Evolutionary conservation across 345 rosid genomes (phyloP), one percentile per base, ranked within the genome.

Genomic region (Eucalyptus tenuipes): DNA sequence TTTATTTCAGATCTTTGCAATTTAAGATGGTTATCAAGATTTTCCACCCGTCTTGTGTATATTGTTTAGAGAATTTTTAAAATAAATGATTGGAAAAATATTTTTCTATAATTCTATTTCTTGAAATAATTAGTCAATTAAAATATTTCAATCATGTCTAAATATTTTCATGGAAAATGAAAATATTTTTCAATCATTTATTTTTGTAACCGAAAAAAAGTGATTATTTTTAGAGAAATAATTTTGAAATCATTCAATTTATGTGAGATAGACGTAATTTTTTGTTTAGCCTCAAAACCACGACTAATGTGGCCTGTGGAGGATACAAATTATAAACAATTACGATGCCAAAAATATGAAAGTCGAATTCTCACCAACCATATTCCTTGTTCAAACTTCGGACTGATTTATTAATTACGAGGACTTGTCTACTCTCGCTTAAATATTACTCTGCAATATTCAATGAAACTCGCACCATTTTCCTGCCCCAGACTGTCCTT

Each of bases 221-320:
- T 59, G 7, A 25, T 59, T 12, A 59, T 27, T 59, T 59, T 59
- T 25, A 59, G 3, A 27, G 14, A 59, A 59, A 59, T 59, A 59
- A 24, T 59, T 25, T 59, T 59, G 3, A 59, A 25, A 25, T 59
- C 7, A 61, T 61, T 61, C 4, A 61, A 13, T 61, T 61, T 13
- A 0, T 5, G 1, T 6, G 4, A 61, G 29, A 61, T 61, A 61
- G 1, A 61, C 1, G 1, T 27, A 61, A 5, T 61, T 29, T 27
- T 68, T 37, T 37, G 45, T 71, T 71, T 37, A 71, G 82, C 27
- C 45, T 18, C 45, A 22, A 37, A 37, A 40, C 82, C 42, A 37
- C 6, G 3, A 5, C 4, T 37, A 7, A 37, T 37, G 27, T 20
- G 29, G 61, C 27, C 61, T 55, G 6, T 55, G 12, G 11, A 68